Evolutionary conservation across 164 flowering plant species (phyloP), one percentile per base, ranked within the genome.

Genomic region (Buxus sempervirens): DNA sequence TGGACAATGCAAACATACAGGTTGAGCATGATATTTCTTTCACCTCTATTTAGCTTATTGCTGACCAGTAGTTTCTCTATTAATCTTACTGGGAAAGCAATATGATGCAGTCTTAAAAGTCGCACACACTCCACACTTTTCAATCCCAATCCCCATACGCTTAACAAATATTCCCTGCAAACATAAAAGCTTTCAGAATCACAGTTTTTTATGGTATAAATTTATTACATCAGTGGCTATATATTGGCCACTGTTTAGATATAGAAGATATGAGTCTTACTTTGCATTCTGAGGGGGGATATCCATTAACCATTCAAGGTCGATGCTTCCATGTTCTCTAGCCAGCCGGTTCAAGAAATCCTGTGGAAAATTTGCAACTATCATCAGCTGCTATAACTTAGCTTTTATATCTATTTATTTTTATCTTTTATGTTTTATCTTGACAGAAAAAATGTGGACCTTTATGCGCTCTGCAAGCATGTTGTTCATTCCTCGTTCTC

Each of bases 41-140:
- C 51, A 41, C 20, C 45, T 69, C 19, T 1, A 41, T 25, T 58
- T 54, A n/a, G 22, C 25, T 22, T 45, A 18, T 41, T 54, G 0
- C 22, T 60, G 55, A 9, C 9, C 19, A 32, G 0, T 42, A 18
- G 20, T 16, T 54, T 41, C 42, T 21, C 60, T 23, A n/a, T n/a
- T 57, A 24, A 66, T 77, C 95, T 89, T 85, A 96, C 99, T 45
- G 99, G 99, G 65, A 96, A 93, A 59, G 99, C 98, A 77, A 91
- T 86, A 73, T 96, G 96, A 70, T 96, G 97, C 51, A 96, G 97
- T 15, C 98, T 88, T 70, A 96, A 73, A 73, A 96, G 97, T 59
- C 98, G 84, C 32, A 96, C 91, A 72, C 99, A 96, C 77, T 96
- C 99, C 69, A 88, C 95, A 64, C 99, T 96, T 81, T 96, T 96